phyloP scores from a whole-genome alignment of 2,329 filamentous ascomycete genomes.

The Didymella pinodella region DNA sequence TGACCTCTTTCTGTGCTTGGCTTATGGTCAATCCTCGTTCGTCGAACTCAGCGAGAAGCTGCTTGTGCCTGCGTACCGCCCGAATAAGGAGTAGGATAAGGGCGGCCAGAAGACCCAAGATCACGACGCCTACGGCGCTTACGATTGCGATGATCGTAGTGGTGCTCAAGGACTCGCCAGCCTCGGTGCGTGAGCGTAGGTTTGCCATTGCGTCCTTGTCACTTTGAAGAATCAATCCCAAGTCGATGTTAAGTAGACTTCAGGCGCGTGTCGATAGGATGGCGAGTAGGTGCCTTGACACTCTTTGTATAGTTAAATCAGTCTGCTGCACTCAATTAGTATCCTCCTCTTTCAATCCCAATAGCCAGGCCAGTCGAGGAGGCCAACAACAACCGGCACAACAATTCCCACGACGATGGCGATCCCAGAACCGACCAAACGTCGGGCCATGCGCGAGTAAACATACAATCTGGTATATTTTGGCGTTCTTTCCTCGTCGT shows the following conservation, averaged over 20 bases:
- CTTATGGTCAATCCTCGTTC: conserved; percentile 41
- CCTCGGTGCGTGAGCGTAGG: conserved; percentile 20
- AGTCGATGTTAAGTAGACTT: neutral
- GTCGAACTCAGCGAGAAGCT: conserved; percentile 44
- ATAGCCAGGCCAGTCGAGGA: conserved; percentile 9
- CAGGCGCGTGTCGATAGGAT: neutral
- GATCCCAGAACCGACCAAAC: conserved; percentile 25
- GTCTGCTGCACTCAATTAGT: conserved; percentile 11
- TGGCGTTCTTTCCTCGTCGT: conserved; percentile 44
- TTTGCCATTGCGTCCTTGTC: conserved; percentile 17
- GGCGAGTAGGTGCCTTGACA: neutral
- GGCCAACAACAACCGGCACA: conserved; percentile 29
- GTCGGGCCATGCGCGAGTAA: conserved; percentile 30
- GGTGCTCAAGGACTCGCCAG: conserved; percentile 30
- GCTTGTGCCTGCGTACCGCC: conserved; percentile 39
- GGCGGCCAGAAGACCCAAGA: conserved; percentile 36
- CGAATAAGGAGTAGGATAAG: conserved; percentile 40
- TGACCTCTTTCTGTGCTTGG: conserved; percentile 31
- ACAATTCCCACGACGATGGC: conserved; percentile 28
- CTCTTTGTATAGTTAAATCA: conserved; percentile 8
- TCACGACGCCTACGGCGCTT: conserved; percentile 36
- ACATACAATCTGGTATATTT: conserved; percentile 44
- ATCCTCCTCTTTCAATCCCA: conserved; percentile 29
- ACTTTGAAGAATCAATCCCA: neutral
- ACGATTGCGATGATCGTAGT: conserved; percentile 36